A percentile compares a stretch with the other conserved stretches of the same genome.
phyloP scores from a whole-genome alignment of 1,139 yeast genomes.

The Suhomyces panamericanus region DNA sequence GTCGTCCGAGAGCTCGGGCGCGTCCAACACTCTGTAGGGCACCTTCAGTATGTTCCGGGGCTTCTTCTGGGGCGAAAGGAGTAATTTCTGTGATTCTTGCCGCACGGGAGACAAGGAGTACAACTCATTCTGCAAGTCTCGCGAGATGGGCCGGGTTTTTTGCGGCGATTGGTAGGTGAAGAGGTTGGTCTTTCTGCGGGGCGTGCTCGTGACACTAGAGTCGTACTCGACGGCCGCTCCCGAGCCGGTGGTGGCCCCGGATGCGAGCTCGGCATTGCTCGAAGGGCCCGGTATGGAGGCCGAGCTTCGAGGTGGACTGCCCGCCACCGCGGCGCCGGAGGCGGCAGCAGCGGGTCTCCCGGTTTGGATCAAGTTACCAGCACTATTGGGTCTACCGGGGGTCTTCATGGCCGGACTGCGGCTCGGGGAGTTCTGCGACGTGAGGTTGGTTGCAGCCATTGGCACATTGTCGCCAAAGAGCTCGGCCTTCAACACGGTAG shows the following conservation, averaged over 20 bases:
- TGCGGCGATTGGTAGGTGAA: slow-evolving; percentile 73
- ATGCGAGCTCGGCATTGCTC: slow-evolving; percentile 3
- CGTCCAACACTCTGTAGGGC: slow-evolving; percentile 92
- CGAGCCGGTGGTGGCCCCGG: neutral
- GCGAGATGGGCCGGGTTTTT: slow-evolving; percentile 57
- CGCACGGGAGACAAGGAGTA: slow-evolving; percentile 87
- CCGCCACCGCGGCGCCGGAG: slow-evolving; percentile 4
- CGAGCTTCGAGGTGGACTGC: slow-evolving; percentile 12
- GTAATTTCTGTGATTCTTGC: slow-evolving; percentile 76
- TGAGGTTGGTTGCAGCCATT: slow-evolving; percentile 44
- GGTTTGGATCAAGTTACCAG: slow-evolving; percentile 18
- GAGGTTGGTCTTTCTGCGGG: slow-evolving; percentile 58
- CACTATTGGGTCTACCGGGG: slow-evolving; percentile 24
- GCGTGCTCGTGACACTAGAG: slow-evolving; percentile 42
- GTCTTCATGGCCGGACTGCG: slow-evolving; percentile 11
- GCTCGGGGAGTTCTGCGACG: slow-evolving; percentile 14
- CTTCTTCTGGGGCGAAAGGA: slow-evolving; percentile 80
- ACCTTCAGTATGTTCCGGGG: slow-evolving; percentile 78
- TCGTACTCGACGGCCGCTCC: slow-evolving; percentile 15
- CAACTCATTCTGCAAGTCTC: slow-evolving; percentile 68
- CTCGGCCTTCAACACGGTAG: slow-evolving; percentile 84
- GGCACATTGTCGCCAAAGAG: slow-evolving; percentile 86
- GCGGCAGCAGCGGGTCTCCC: slow-evolving; percentile 8
- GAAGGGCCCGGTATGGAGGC: slow-evolving; percentile 5
- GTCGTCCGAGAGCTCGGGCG: slow-evolving; percentile 94